These are phyloP conservation scores for Mucor piriformis DNA, from an alignment of 371 early-diverging fungal species.

Conservation along the genomic window DNA sequence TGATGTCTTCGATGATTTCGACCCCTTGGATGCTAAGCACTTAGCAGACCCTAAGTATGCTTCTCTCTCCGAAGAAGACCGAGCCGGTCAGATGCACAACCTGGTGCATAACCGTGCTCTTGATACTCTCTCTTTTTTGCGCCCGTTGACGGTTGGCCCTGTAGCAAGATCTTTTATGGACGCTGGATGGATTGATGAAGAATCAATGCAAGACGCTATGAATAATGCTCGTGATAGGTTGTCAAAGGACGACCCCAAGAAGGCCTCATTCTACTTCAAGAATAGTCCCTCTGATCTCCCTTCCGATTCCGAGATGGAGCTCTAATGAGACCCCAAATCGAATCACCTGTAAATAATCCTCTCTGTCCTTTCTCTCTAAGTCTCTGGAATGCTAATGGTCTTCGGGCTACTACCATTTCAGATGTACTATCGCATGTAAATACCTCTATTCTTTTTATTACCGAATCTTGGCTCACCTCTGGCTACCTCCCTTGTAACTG, in stretches of 20 bases:
- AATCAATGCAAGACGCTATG: background rate
- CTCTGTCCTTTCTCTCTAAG: background rate
- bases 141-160: background rate
- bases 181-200: background rate
- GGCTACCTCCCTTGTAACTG: background rate
- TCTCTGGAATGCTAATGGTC: conserved; percentile 13
- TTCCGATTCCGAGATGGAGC: background rate
- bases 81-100: background rate
- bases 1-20: too few species aligned
- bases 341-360: background rate
- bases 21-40: conserved; percentile 1
- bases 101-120: background rate
- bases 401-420: background rate
- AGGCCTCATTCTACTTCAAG: conserved; percentile 2
- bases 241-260: background rate
- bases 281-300: background rate
- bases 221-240: background rate
- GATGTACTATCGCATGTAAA: background rate
- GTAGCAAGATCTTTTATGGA: conserved; percentile 1
- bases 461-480: conserved; percentile 21
- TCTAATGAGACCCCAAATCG: background rate
- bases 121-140: background rate
- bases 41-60: conserved; percentile 4
- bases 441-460: conserved; percentile 7
- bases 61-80: background rate